Evolutionary conservation across 768 basidiomycete genomes (phyloP).

Genomic region (Paxillus involutus): DNA sequence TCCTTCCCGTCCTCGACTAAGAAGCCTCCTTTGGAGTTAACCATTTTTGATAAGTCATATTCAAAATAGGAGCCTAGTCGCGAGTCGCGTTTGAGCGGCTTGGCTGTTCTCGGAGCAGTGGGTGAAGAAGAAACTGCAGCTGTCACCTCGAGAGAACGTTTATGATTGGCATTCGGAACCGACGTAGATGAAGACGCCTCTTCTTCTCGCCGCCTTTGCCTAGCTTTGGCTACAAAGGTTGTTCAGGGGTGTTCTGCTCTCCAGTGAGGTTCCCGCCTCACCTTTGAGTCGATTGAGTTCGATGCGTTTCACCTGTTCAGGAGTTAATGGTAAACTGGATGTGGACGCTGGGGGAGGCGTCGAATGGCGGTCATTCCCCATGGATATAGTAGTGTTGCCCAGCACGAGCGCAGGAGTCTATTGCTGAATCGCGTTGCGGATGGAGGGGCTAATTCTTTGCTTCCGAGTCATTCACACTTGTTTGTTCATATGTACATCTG

Average conservation of each 20-base stretch:
- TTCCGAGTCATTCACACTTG: no score
- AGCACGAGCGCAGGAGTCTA: not conserved
- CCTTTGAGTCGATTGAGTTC: constrained; percentile 83
- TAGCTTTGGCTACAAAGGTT: constrained; percentile 62
- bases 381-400: constrained; percentile 1
- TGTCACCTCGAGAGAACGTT: constrained; percentile 63
- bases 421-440: no score
- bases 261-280: constrained; percentile 20
- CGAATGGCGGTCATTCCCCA: not conserved
- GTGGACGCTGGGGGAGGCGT: constrained; percentile 8
- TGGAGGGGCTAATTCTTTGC: no score
- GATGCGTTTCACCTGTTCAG: constrained; percentile 69
- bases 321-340: constrained; percentile 42
- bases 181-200: constrained; percentile 47
- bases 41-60: constrained; percentile 95
- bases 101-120: constrained; percentile 50
- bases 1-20: constrained; percentile 87
- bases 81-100: constrained; percentile 65
- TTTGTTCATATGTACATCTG: no score
- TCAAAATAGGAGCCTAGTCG: constrained; percentile 92
- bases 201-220: constrained; percentile 65
- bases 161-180: constrained; percentile 62
- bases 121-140: constrained; percentile 62
- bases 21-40: constrained; percentile 96
- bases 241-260: constrained; percentile 1